Conservation (phyloP, 176 grass and related monocot genomes). For the Aegilops umbellulata region DNA sequence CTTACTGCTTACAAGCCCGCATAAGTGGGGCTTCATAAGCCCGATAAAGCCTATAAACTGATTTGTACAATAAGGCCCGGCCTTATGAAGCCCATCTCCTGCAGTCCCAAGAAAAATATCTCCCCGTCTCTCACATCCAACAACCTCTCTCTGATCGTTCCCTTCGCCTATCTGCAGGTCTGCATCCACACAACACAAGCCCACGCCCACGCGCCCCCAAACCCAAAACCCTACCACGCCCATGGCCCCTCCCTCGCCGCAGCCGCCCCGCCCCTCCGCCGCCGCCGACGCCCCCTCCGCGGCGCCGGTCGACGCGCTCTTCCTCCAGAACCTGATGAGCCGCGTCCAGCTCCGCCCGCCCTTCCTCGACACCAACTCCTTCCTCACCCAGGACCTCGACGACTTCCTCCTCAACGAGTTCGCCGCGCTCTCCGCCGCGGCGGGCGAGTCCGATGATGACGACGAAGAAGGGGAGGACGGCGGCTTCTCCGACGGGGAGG, state of each 20-base stretch:
- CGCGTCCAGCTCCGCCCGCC: conserved; percentile 92
- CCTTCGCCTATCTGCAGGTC: conserved; percentile 12
- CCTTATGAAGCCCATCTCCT: too few relatives aligned
- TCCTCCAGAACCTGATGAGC: conserved; percentile 84
- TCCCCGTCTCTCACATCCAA: conserved; percentile 2
- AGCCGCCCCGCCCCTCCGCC: conserved; percentile 5
- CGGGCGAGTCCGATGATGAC: conserved; percentile 34
- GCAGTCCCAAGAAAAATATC: too few relatives aligned
- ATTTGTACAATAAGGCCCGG: background rate
- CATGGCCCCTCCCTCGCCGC: conserved; percentile 54
- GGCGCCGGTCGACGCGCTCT: conserved; percentile 64
- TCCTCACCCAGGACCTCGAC: conserved; percentile 77
- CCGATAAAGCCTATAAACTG: too few relatives aligned
- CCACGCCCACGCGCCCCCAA: conserved; percentile 11
- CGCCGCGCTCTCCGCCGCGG: conserved; percentile 51
- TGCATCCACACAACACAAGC: background rate
- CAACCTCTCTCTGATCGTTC: background rate
- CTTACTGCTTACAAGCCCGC: too few relatives aligned
- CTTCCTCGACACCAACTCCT: conserved; percentile 95
- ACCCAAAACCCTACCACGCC: conserved; percentile 46
- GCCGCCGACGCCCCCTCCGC: background rate
- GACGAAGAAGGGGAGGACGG: conserved; percentile 31
- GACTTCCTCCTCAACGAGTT: conserved; percentile 86
- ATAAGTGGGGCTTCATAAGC: too few relatives aligned
- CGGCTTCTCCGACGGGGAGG: conserved; percentile 12